These are phyloP conservation scores for Lactifluus echinatus DNA, from an alignment of 768 basidiomycete genomes.

Conservation along the genomic window DNA sequence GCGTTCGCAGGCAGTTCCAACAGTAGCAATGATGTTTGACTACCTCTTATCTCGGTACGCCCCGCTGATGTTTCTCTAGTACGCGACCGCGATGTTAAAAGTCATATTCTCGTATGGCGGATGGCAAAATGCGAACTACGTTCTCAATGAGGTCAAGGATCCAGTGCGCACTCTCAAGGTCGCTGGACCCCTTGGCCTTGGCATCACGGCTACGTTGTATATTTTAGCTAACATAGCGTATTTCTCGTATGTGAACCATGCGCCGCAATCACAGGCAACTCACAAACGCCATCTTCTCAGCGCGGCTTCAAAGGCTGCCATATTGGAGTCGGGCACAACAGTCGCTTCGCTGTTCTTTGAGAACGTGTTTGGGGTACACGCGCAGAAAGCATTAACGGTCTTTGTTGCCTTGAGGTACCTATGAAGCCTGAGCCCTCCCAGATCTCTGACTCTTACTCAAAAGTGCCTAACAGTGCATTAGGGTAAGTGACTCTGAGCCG, in stretches of 20 bases:
- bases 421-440: not conserved
- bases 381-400: constrained; percentile 46
- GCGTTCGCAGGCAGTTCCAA: constrained; percentile 48
- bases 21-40: constrained; percentile 39
- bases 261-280: not conserved
- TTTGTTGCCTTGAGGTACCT: constrained; percentile 51
- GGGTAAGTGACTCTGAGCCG: constrained; percentile 22
- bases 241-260: constrained; percentile 34
- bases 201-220: constrained; percentile 45
- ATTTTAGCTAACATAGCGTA: constrained; percentile 51
- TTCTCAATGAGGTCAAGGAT: constrained; percentile 51
- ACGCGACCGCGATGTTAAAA: constrained; percentile 53
- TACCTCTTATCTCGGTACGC: not conserved
- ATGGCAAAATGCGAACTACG: constrained; percentile 52
- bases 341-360: constrained; percentile 54
- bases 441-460: not conserved
- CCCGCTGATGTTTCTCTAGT: constrained; percentile 29
- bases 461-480: constrained; percentile 26
- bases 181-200: constrained; percentile 49
- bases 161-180: constrained; percentile 55
- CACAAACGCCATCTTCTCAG: constrained; percentile 8
- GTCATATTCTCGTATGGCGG: constrained; percentile 41
- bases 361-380: constrained; percentile 46
- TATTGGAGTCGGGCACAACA: constrained; percentile 40
- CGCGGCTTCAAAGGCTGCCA: constrained; percentile 42